Percentiles rank a stretch among this genome's conserved stretches.
Conservation (phyloP, 192 early-diverging fungal genomes). For the Linderina pennispora region DNA sequence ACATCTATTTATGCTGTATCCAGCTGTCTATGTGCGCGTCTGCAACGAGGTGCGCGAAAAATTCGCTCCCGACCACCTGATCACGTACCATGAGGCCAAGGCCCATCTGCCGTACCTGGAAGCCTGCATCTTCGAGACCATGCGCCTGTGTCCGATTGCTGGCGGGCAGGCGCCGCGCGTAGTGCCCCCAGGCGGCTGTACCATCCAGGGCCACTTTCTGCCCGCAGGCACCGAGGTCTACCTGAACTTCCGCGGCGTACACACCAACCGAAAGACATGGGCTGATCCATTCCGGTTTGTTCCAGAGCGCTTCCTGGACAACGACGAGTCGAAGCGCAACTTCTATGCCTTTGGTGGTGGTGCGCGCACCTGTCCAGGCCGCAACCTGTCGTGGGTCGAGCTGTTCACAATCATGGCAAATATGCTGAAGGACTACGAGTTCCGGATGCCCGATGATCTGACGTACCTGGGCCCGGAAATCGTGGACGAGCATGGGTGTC, state of each 20-base stretch:
- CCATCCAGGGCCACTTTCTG: slow-evolving; percentile 16
- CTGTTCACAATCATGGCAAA: slow-evolving; percentile 36
- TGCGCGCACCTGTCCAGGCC: slow-evolving; percentile 33
- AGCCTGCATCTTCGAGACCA: slow-evolving; percentile 32
- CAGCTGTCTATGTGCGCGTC: slow-evolving; percentile 6
- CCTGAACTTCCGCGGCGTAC: slow-evolving; percentile 18
- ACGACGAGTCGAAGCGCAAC: slow-evolving; percentile 17
- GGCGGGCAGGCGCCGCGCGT: slow-evolving; percentile 22
- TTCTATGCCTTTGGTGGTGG: slow-evolving; percentile 29
- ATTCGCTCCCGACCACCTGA: slow-evolving; percentile 7
- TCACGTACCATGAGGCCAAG: slow-evolving; percentile 24
- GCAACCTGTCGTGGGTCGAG: slow-evolving; percentile 30
- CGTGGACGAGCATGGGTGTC: slow-evolving; percentile 7
- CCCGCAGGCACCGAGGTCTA: slow-evolving; percentile 21
- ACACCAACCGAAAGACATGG: slow-evolving; percentile 24
- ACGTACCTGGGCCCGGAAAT: slow-evolving; percentile 7
- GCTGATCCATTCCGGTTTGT: slow-evolving; percentile 18
- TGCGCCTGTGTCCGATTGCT: slow-evolving; percentile 32
- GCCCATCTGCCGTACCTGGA: slow-evolving; percentile 21
- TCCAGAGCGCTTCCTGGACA: slow-evolving; percentile 17
- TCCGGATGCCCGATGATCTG: slow-evolving; percentile 15
- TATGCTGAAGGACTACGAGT: slow-evolving; percentile 35
- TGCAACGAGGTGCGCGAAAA: slow-evolving; percentile 11
- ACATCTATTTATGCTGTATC: slow-evolving; percentile 35
- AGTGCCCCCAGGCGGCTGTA: slow-evolving; percentile 27